phyloP scores from a whole-genome alignment of 2,329 filamentous ascomycete genomes.

The Aphanocladium album region DNA sequence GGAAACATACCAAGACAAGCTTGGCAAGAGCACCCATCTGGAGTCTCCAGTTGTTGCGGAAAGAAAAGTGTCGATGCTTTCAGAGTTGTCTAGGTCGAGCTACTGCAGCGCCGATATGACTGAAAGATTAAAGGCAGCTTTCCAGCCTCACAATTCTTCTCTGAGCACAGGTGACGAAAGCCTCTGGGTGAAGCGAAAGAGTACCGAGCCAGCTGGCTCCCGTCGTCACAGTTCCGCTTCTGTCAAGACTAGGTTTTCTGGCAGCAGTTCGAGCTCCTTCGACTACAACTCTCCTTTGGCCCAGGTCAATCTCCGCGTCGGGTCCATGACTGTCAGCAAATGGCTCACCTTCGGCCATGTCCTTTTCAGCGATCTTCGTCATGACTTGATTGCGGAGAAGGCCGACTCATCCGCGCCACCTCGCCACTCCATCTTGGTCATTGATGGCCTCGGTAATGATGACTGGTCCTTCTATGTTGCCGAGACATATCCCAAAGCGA shows the following conservation, averaged over 20 bases:
- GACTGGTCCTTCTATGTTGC: conserved; percentile 87
- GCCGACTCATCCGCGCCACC: conserved; percentile 35
- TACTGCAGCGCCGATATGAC: conserved; percentile 52
- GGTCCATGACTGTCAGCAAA: conserved; percentile 79
- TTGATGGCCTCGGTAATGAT: conserved; percentile 80
- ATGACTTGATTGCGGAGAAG: conserved; percentile 53
- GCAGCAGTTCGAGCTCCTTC: conserved; percentile 41
- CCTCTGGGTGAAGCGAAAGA: conserved; percentile 20
- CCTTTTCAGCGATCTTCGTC: conserved; percentile 72
- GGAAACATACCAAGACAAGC: conserved; percentile 40
- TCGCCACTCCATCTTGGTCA: conserved; percentile 63
- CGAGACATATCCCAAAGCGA: conserved; percentile 69
- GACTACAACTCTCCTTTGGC: conserved; percentile 59
- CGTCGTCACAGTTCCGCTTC: conserved; percentile 28
- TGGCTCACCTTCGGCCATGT: conserved; percentile 84
- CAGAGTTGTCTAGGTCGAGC: conserved; percentile 40
- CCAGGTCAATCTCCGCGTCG: conserved; percentile 71
- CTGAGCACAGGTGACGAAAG: conserved; percentile 37
- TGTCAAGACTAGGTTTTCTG: conserved; percentile 35
- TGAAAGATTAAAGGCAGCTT: conserved; percentile 45
- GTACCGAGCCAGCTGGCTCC: conserved; percentile 9
- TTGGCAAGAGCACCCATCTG: conserved; percentile 32
- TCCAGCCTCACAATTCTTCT: conserved; percentile 42
- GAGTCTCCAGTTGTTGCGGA: conserved; percentile 42
- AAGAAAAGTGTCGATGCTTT: conserved; percentile 29